Evolutionary conservation across 768 basidiomycete genomes (phyloP).

Genomic region (button mushroom (Agaricus bisporus)): DNA sequence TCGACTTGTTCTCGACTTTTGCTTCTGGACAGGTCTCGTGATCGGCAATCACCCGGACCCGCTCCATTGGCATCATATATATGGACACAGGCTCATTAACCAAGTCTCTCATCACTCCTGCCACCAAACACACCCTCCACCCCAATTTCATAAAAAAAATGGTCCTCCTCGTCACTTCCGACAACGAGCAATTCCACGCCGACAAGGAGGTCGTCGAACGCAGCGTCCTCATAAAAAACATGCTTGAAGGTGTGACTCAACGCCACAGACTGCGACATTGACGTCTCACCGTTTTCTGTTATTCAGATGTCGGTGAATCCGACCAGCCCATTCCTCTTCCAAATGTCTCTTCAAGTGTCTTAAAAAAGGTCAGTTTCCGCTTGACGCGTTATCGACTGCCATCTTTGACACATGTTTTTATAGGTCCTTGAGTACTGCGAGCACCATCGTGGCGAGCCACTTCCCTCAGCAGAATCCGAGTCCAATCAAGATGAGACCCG

Average conservation of each 20-base stretch:
- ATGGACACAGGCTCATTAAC: conserved; percentile 12
- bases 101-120: conserved; percentile 15
- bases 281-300: conserved; percentile 8
- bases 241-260: conserved; percentile 82
- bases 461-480: conserved; percentile 79
- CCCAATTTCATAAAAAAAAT: conserved; percentile 31
- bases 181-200: conserved; percentile 90
- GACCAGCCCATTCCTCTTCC: conserved; percentile 93
- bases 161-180: conserved; percentile 89
- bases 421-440: conserved; percentile 99
- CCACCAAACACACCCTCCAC: conserved; percentile 10
- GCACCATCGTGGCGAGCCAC: conserved; percentile 96
- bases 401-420: conserved; percentile 9
- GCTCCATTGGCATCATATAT: background rate
- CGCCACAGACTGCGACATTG: conserved; percentile 4
- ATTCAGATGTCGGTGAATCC: conserved; percentile 84
- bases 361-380: conserved; percentile 75
- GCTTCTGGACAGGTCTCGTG: conserved; percentile 14
- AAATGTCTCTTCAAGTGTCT: conserved; percentile 86
- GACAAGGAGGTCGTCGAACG: conserved; percentile 95
- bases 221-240: conserved; percentile 96
- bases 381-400: conserved; percentile 8
- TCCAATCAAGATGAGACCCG: conserved; percentile 87
- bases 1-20: conserved; percentile 15
- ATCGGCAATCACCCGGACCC: conserved; percentile 34